Evolutionary conservation across 805 yeast species (phyloP), one percentile per base, ranked within the genome.

Genomic region (Sungouiozyma ichnusensis): DNA sequence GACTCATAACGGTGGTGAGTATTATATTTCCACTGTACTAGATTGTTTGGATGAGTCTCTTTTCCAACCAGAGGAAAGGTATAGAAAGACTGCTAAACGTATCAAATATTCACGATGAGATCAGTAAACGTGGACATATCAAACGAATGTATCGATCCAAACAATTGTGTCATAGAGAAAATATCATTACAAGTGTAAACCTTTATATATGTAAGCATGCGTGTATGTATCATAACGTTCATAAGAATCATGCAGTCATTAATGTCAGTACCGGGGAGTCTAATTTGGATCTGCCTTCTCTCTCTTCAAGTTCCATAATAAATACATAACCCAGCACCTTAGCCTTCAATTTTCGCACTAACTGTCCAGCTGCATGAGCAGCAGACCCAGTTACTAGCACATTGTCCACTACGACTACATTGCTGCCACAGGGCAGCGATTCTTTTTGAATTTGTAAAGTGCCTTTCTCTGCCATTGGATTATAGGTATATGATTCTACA

Each of bases 351-450:
- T 73, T 66, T 48, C 60, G 58, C 42, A 85, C 82, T 49, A 92
- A 73, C 57, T 85, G 81, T 44, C 94, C 95, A 32, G 97, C 97
- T 45, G 92, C 96, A 42, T 67, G 66, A 24, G 97, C 97, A 51
- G 94, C 81, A 31, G 97, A 97, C 46, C 97, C 97, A 31, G 97
- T 90, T 38, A 97, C 97, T 60, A 90, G 81, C 55, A 92, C 86
- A 58, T 92, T 97, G 64, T 90, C 98, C 31, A 90, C 90, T 49
- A 90, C 73, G 29, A 90, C 68, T 27, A 92, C 92, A 43, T 73
- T 83, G 36, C 94, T 74, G 31, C 90, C 94, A 48, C 73, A 71
- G 49, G 86, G 82, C 50, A 90, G 77, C 27, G 90, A 76, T 40
- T 75, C 90, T 48, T 71, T 69, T 69, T 92, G 97, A 63, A 90